Evolutionary conservation across 2,329 filamentous ascomycete species (phyloP), one percentile per base, ranked within the genome.

Genomic region (Purpureocillium takamizusanense): DNA sequence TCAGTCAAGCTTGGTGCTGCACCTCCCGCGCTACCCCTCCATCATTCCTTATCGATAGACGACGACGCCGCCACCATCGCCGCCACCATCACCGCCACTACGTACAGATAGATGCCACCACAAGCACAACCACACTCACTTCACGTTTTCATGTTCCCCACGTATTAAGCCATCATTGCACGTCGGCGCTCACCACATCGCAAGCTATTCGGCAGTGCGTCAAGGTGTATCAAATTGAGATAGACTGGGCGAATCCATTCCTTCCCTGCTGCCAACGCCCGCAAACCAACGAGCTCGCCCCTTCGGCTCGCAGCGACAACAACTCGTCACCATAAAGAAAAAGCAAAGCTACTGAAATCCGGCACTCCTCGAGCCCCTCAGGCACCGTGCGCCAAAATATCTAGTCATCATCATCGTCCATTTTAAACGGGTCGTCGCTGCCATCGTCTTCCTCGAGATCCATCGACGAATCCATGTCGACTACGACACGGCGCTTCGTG

Each of bases 371-470:
- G 13, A 33, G n/a, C 17, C 17, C 33, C 18, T 21, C 33, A 11
- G 33, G 21, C 16, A n/a, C 13, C 18, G 15, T 13, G 3, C 27
- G n/a, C 8, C 13, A 13, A 35, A 32, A 29, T 37, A 32, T 42
- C 46, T 50, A 60, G 37, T 60, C 55, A 14, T 61, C 57, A 35
- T 61, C 56, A 31, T 69, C 65, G 40, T 70, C 67, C 56, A 70
- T 62, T 34, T 62, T 64, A 42, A 71, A 72, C 14, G 60, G 57
- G 41, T 70, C 67, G 36, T 61, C 66, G 42, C 62, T 59, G 3
- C 62, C 60, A 16, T 59, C 51, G 27, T 59, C 50, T 10, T 56
- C 52, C 5, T 46, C 45, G 23, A 46, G 36, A 36, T 51, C 42
- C 25, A 50, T 16, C 3, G 54, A 53, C 30, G 58, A 62, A 25